These are phyloP conservation scores for Paragyromitra xinjiangensis DNA, from an alignment of 495 filamentous ascomycete species.

Conservation along the genomic window DNA sequence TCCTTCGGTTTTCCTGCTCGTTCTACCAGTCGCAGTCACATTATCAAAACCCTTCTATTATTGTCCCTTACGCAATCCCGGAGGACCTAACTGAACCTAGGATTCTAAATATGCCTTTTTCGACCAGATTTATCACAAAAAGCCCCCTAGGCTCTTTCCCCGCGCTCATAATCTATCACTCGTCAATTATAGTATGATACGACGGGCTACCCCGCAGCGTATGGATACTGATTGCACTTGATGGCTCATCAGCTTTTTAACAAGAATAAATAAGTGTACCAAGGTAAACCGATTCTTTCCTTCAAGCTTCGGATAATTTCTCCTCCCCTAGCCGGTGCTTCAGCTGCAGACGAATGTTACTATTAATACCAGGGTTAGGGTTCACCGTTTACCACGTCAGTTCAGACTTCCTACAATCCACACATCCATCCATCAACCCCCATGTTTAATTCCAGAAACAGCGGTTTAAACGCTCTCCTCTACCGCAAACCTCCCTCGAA, in stretches of 20 bases:
- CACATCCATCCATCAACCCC: background rate
- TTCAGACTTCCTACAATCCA: background rate
- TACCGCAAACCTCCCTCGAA: conserved; percentile 15
- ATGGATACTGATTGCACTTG: background rate
- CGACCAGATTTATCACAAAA: background rate
- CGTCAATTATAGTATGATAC: background rate
- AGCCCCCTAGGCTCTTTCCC: background rate
- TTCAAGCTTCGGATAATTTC: background rate
- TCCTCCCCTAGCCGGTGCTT: too few species aligned
- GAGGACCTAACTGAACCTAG: too few species aligned
- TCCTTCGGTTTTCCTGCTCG: too few species aligned
- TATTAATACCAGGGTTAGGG: conserved; percentile 5
- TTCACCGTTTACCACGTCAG: conserved; percentile 5
- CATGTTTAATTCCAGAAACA: conserved; percentile 27
- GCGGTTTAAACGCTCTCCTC: conserved; percentile 10
- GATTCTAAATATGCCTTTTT: background rate
- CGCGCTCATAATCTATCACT: background rate
- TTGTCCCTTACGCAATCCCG: background rate
- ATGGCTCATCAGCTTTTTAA: too few species aligned
- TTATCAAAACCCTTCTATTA: background rate
- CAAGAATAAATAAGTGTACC: background rate
- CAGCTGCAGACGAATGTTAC: background rate
- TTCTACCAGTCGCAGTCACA: too few species aligned
- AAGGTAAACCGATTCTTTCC: background rate
- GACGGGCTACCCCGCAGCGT: background rate